phyloP scores from a whole-genome alignment of 139 green algal genomes.

The Monoraphidium neglectum region DNA sequence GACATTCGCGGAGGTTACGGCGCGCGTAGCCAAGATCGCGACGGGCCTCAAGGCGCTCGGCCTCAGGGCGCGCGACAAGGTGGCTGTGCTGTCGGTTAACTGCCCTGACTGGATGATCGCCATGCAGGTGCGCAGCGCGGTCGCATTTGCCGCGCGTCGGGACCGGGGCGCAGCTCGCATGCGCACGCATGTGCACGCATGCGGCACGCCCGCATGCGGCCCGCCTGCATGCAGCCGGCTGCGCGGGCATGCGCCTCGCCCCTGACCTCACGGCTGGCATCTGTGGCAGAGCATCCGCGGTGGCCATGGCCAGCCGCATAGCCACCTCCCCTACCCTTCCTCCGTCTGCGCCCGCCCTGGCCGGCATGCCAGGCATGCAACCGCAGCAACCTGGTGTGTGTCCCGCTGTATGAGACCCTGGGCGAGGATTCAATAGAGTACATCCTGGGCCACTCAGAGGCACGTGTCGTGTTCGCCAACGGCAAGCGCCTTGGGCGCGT shows the following conservation, averaged over 20 bases:
- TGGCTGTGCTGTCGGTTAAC: constrained; percentile 65
- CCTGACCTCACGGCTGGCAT: background rate
- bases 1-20: constrained; percentile 48
- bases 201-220: background rate
- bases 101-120: constrained; percentile 74
- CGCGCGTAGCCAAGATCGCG: constrained; percentile 25
- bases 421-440: constrained; percentile 92
- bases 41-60: constrained; percentile 38
- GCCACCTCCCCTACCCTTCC: background rate
- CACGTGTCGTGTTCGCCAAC: constrained; percentile 48
- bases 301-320: background rate
- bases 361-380: constrained; percentile 83
- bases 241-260: background rate
- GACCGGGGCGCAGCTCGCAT: too few species aligned
- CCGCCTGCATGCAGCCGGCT: background rate
- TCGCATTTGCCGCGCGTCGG: background rate
- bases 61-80: constrained; percentile 32
- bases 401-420: constrained; percentile 96
- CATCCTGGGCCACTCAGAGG: constrained; percentile 83
- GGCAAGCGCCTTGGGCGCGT: constrained; percentile 57
- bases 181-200: background rate
- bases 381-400: constrained; percentile 80
- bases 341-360: background rate
- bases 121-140: constrained; percentile 55
- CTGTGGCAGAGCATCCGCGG: background rate